Percentiles rank a stretch among this genome's conserved stretches.
phyloP scores from a whole-genome alignment of 2,329 filamentous ascomycete species.

The Neonectria neomacrospora region DNA sequence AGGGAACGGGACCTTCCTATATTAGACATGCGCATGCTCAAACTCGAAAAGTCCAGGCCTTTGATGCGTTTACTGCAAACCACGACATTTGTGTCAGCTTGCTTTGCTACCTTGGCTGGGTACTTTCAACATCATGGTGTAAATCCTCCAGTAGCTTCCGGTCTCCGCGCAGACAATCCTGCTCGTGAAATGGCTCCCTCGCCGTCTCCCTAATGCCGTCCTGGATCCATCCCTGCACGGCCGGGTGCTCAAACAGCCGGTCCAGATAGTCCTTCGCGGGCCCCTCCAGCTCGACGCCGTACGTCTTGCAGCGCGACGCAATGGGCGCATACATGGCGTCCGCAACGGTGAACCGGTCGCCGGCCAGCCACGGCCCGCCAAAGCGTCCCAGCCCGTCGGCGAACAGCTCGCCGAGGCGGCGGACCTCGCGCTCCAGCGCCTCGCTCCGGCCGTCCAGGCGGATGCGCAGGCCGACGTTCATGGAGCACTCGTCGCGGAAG shows the following conservation, averaged over 20 bases:
- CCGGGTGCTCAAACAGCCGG: constrained; percentile 49
- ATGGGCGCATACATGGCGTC: constrained; percentile 58
- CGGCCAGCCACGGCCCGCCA: constrained; percentile 56
- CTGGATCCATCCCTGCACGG: constrained; percentile 52
- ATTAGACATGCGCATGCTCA: no score
- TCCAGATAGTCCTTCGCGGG: constrained; percentile 48
- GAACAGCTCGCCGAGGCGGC: constrained; percentile 52
- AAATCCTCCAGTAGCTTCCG: constrained; percentile 48
- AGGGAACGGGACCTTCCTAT: no score
- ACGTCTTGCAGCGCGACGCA: constrained; percentile 54
- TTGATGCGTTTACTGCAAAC: no score
- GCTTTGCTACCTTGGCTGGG: not conserved
- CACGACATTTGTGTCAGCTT: no score
- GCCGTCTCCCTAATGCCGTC: constrained; percentile 52
- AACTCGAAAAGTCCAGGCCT: no score
- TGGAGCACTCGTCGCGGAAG: constrained; percentile 55
- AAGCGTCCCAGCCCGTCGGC: constrained; percentile 52
- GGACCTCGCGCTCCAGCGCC: constrained; percentile 49
- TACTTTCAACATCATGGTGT: not conserved
- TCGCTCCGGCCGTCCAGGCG: constrained; percentile 45
- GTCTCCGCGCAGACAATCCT: constrained; percentile 50
- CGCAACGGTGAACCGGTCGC: constrained; percentile 50
- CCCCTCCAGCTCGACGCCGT: constrained; percentile 47
- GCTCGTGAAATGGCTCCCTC: constrained; percentile 52
- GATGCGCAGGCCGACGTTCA: constrained; percentile 55